Base-by-base conservation (phyloP, 2,329 filamentous ascomycete genomes). In the Ascocoryne sarcoides region DNA sequence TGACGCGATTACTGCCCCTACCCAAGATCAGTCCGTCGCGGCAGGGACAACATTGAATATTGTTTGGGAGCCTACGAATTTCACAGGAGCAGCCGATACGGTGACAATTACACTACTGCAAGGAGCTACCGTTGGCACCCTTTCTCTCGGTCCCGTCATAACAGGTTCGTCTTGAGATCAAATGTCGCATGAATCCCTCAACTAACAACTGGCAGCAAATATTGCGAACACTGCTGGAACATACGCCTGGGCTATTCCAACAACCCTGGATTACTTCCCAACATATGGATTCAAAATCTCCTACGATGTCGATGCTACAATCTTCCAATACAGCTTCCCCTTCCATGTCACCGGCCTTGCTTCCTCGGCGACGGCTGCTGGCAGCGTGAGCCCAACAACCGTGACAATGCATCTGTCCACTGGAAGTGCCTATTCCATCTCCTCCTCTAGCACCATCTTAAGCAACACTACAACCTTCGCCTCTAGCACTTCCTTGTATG, bases 281-380 rank as follows among this genome's bases (percentile, higher is more conserved):
- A 66, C 68, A 54, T 81, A 80, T 61, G 77, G 76, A 49, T 64
- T 82, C 57, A 64, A 67, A 62, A 64, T 82, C 61, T 59, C 59
- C 47, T 65, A 69, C 26, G 67, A 72, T 50, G 61, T 59, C 48
- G 56, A 76, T 62, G 39, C 63, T 16, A 26, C 23, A 7, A 61
- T 68, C 56, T 76, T 74, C 69, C 75, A 81, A 68, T 80, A 71
- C 69, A 76, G 73, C 42, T 70, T 70, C 65, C 74, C 74, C 52
- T 82, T 82, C 56, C 46, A 51, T 39, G 52, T 60, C 37, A 33
- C 40, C 7, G 46, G 44, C 10, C 38, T 37, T 26, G 10, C 42
- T 18, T 39, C 43, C 26, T 40, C 43, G 14, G 39, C 42, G 8
- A 20, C 33, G 29, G 33, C 36, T 7, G 40, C 42, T 1, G n/a